A percentile compares a stretch with the other conserved stretches of the same genome.
Evolutionary conservation across 371 early-diverging fungal genomes (phyloP).

Genomic region (Lichtheimia ornata): DNA sequence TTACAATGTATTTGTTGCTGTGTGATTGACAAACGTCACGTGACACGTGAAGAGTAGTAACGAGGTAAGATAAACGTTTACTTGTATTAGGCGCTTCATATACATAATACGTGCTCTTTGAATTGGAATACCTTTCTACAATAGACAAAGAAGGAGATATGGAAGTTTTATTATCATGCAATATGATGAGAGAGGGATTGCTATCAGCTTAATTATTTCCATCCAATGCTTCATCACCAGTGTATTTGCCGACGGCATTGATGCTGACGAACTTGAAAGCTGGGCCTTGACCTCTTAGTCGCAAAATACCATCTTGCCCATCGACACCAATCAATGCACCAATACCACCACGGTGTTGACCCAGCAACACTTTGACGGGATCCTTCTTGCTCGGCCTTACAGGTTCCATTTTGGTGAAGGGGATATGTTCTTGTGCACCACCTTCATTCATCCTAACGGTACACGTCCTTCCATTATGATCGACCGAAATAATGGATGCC

Average conservation of each 20-base stretch:
- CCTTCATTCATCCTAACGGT: constrained; percentile 33
- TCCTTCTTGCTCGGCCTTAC: constrained; percentile 81
- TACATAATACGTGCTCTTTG: too few species aligned
- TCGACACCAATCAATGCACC: constrained; percentile 83
- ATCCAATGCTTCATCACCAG: constrained; percentile 16
- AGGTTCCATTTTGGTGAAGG: constrained; percentile 61
- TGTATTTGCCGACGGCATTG: constrained; percentile 62
- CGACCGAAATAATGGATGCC: constrained; percentile 52
- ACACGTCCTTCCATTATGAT: constrained; percentile 47
- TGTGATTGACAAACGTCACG: too few species aligned
- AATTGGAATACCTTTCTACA: too few species aligned
- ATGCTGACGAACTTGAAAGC: constrained; percentile 69
- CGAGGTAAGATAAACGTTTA: too few species aligned
- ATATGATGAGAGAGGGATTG: too few species aligned
- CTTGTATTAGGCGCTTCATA: too few species aligned
- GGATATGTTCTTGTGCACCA: constrained; percentile 33
- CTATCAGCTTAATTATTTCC: neutral
- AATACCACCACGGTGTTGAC: constrained; percentile 68
- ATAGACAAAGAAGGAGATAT: too few species aligned
- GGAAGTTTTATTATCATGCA: too few species aligned
- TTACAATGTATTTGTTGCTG: too few species aligned
- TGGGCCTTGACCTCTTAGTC: constrained; percentile 56
- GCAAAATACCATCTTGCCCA: constrained; percentile 81
- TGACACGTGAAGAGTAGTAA: too few species aligned
- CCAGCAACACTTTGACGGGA: constrained; percentile 73